phyloP scores from a whole-genome alignment of 2,329 filamentous ascomycete species.

The Ceratocystis destructans region DNA sequence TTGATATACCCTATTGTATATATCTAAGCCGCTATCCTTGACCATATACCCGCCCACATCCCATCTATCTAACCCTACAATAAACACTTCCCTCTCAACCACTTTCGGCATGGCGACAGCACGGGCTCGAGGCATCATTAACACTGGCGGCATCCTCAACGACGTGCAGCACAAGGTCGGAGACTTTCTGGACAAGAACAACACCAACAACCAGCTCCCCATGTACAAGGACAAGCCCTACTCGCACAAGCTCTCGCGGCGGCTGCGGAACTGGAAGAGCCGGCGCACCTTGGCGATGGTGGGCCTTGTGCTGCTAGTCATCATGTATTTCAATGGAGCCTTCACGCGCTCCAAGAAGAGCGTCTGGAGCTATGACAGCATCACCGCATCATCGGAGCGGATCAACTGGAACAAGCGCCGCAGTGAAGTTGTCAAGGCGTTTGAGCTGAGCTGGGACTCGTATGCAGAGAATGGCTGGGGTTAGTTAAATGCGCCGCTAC shows the following conservation, averaged over 20 bases:
- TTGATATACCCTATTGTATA: not conserved
- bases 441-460: slow-evolving; percentile 80
- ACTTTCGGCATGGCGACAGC: not conserved
- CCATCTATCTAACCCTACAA: not conserved
- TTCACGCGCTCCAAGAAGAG: slow-evolving; percentile 33
- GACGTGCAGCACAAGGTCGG: slow-evolving; percentile 49
- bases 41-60: not conserved
- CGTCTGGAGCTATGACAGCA: slow-evolving; percentile 44
- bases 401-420: slow-evolving; percentile 66
- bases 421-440: slow-evolving; percentile 75
- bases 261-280: slow-evolving; percentile 39
- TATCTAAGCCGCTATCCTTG: not conserved
- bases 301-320: slow-evolving; percentile 38
- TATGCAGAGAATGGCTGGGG: slow-evolving; percentile 94
- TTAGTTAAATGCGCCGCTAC: slow-evolving; percentile 32
- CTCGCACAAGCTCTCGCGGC: slow-evolving; percentile 37
- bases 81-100: not conserved
- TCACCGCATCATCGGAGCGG: slow-evolving; percentile 30
- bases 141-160: slow-evolving; percentile 29
- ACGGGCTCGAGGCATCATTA: slow-evolving; percentile 27
- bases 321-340: slow-evolving; percentile 58
- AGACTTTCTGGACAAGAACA: slow-evolving; percentile 46
- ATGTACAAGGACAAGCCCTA: slow-evolving; percentile 99
- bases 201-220: slow-evolving; percentile 46
- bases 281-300: slow-evolving; percentile 47